Percentiles rank a stretch among this genome's conserved stretches.
Evolutionary conservation across 2,329 filamentous ascomycete species (phyloP).

Genomic region (Tolypocladium ophioglossoides): DNA sequence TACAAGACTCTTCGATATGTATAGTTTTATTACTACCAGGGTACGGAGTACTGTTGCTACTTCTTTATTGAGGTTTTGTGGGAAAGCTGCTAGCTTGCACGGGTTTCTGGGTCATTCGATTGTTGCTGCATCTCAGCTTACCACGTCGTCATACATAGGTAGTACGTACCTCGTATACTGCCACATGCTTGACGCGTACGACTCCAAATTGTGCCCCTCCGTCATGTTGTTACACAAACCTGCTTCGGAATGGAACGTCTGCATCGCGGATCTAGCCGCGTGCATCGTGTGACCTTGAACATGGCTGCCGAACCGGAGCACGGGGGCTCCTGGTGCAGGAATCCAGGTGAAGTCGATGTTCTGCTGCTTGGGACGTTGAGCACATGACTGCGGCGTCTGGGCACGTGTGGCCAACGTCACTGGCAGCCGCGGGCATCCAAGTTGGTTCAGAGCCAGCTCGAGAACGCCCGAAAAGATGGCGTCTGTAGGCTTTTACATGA

Average conservation of each 20-base stretch:
- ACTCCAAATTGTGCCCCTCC: not conserved
- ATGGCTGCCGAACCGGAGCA: not conserved
- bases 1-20: too few species aligned
- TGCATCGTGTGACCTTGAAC: not conserved
- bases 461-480: not conserved
- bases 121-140: too few species aligned
- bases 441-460: not conserved
- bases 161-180: not conserved
- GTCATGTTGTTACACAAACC: not conserved
- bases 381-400: not conserved
- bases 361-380: not conserved
- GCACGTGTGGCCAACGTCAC: not conserved
- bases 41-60: too few species aligned
- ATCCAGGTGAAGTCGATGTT: not conserved
- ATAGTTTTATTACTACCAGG: too few species aligned
- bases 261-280: too few species aligned
- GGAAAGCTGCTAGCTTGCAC: not conserved
- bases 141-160: not conserved
- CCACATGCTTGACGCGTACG: not conserved
- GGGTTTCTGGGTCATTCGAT: not conserved
- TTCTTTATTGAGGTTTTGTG: too few species aligned
- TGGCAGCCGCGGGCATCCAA: not conserved
- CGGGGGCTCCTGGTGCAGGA: not conserved
- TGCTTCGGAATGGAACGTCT: not conserved
- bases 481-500: not conserved